Evolutionary conservation across 2,329 filamentous ascomycete genomes (phyloP), one percentile per base, ranked within the genome.

Genomic region (Teratosphaeriaceae sp.): DNA sequence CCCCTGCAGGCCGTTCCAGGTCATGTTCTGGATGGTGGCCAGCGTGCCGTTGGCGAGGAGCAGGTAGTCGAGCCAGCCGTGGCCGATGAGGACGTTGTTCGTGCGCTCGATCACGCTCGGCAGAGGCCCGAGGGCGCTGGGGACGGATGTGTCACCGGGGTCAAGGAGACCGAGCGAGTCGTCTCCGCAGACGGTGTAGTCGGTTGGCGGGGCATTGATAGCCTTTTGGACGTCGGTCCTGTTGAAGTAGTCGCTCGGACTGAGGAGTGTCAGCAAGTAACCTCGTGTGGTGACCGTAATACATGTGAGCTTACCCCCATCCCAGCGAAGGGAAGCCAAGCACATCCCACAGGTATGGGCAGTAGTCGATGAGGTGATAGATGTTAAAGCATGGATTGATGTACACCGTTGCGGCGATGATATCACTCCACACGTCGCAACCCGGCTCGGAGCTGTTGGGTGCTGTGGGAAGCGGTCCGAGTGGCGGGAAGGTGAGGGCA

Each of bases 401-500:
- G 20, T 49, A 40, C 27, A 53, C 26, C 9, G 55, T 55, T 13
- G 63, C 62, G 30, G 60, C 48, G 31, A 56, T 48, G 19, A 62
- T 57, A 12, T 52, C 48, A 24, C 56, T 53, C 29, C 50, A 63
- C 15, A 66, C 50, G 37, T 62, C 62, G 42, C 60, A 66, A 4
- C 43, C 36, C 4, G 48, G 40, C n/a, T 29, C 38, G 7, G 40
- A 16, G 40, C 21, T 38, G 37, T 43, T 38, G 2, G 43, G 52
- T 13, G 41, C 38, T 20, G 29, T 42, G 33, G 42, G 39, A 36
- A 42, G 31, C 43, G 51, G 54, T 20, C 48, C 59, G 13, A 47
- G 42, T 1, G 65, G 56, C 18, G 66, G 65, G 37, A 60, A 68
- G 0, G 45, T 51, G 19, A 68, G 58, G 45, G 71, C 69, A 20